Conservation (phyloP, 331 rosid species). For the Dryas integrifolia region DNA sequence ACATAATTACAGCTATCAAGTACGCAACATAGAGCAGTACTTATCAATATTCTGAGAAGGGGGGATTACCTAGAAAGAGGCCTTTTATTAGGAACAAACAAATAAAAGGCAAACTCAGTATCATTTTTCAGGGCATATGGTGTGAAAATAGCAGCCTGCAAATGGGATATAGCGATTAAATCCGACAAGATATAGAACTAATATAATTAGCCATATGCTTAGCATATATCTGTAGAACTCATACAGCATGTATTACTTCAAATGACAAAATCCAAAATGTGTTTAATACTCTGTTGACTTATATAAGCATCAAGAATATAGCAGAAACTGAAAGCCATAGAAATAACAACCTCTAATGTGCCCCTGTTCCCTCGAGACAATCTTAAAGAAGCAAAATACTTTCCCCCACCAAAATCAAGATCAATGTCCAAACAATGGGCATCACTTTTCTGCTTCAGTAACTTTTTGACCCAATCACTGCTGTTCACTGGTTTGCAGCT, state of each 20-base stretch:
- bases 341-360: constrained; percentile 68
- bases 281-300: constrained; percentile 2
- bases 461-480: constrained; percentile 75
- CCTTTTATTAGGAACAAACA: constrained; percentile 61
- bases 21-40: constrained; percentile 15
- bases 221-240: not conserved
- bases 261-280: constrained; percentile 3
- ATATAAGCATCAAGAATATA: constrained; percentile 15
- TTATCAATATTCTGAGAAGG: constrained; percentile 21
- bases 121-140: constrained; percentile 74
- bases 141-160: constrained; percentile 80
- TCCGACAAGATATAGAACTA: constrained; percentile 21
- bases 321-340: constrained; percentile 5
- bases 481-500: constrained; percentile 74
- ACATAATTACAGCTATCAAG: constrained; percentile 27
- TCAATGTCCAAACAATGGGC: constrained; percentile 61
- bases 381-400: constrained; percentile 65
- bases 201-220: constrained; percentile 2
- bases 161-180: constrained; percentile 33
- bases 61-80: constrained; percentile 56
- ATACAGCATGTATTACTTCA: constrained; percentile 14
- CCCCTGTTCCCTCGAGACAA: constrained; percentile 79
- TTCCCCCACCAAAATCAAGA: constrained; percentile 78
- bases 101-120: constrained; percentile 59
- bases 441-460: constrained; percentile 63